phyloP scores from a whole-genome alignment of 108 stramenopile genomes.

The Chaetoceros tenuissimus region DNA sequence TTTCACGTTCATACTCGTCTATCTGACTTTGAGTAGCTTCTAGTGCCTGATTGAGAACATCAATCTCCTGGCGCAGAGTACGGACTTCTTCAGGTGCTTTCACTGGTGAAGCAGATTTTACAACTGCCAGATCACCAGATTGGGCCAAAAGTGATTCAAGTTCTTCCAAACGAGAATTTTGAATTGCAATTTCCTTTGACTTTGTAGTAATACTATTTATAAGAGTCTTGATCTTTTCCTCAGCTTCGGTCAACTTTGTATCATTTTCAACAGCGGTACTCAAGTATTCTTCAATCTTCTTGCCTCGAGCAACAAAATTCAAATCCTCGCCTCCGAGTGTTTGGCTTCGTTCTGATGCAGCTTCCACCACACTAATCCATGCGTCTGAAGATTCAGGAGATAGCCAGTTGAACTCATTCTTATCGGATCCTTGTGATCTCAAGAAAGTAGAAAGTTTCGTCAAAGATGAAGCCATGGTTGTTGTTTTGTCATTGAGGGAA shows the following conservation, averaged over 20 bases:
- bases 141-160: conserved; percentile 55
- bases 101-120: conserved; percentile 25
- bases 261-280: conserved; percentile 53
- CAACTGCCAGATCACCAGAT: conserved; percentile 22
- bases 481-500: no score
- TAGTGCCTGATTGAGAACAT: conserved; percentile 68
- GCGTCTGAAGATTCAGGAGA: conserved; percentile 69
- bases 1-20: conserved; percentile 76
- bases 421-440: conserved; percentile 15
- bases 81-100: conserved; percentile 37
- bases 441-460: no score
- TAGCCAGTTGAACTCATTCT: conserved; percentile 40
- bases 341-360: conserved; percentile 41
- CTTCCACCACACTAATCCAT: conserved; percentile 59
- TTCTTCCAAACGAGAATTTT: conserved; percentile 57
- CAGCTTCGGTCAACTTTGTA: conserved; percentile 47
- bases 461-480: no score
- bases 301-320: conserved; percentile 54
- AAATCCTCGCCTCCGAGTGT: conserved; percentile 72
- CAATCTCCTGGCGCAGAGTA: conserved; percentile 53
- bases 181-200: conserved; percentile 69
- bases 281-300: conserved; percentile 47
- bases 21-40: conserved; percentile 71
- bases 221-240: conserved; percentile 48
- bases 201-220: conserved; percentile 62